A percentile compares a stretch with the other conserved stretches of the same genome.
phyloP scores from a whole-genome alignment of 2,329 filamentous ascomycete species.

The Phialocephala sp. region DNA sequence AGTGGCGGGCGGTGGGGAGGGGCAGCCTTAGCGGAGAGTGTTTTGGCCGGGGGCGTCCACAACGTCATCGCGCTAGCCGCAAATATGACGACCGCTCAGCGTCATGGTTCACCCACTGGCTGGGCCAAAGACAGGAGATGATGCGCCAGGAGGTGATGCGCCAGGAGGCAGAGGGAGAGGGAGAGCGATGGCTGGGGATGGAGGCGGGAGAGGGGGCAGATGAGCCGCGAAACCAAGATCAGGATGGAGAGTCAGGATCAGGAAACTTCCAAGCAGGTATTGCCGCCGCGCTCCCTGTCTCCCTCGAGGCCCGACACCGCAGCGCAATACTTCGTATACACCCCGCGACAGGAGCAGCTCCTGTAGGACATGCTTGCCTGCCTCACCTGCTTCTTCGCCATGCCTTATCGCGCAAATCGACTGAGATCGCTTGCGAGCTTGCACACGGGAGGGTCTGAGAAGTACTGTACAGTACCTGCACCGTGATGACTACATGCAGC shows the following conservation, averaged over 20 bases:
- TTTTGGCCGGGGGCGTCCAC: background rate
- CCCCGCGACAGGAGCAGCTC: background rate
- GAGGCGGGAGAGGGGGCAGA: background rate
- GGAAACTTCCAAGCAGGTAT: background rate
- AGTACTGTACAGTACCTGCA: conserved; percentile 8
- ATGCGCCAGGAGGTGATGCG: no score
- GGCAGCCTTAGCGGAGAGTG: background rate
- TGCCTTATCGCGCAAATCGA: background rate
- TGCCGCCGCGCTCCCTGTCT: background rate
- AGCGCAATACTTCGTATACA: background rate
- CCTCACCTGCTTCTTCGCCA: background rate
- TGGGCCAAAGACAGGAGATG: no score
- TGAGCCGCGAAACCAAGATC: conserved; percentile 10
- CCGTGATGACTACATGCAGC: conserved; percentile 1
- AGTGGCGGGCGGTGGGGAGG: background rate
- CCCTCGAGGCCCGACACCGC: background rate
- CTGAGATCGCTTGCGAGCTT: background rate
- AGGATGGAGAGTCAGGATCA: background rate
- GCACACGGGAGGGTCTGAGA: background rate
- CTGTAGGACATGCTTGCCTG: no score
- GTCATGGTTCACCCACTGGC: no score
- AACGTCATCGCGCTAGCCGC: background rate
- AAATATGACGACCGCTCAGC: conserved; percentile 1
- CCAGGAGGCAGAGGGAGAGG: background rate
- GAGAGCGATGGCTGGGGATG: background rate